Percentiles rank a stretch among this genome's conserved stretches.
phyloP scores from a whole-genome alignment of 2,329 filamentous ascomycete genomes.

The Raffaelea arxii region DNA sequence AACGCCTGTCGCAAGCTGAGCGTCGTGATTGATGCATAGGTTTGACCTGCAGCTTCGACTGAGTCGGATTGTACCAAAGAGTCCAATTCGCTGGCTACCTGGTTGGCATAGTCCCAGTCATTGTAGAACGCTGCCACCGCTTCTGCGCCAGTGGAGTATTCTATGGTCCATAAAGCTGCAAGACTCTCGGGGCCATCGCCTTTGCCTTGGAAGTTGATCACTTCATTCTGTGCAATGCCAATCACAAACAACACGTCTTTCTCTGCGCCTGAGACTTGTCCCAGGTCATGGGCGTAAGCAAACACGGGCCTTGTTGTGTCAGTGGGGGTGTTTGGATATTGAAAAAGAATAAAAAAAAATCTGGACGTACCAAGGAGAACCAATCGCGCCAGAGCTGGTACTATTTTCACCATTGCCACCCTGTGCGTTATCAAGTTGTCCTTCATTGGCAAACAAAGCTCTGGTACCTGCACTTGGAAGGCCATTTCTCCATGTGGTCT shows the following conservation, averaged over 20 bases:
- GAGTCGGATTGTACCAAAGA: slow-evolving; percentile 56
- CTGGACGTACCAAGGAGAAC: slow-evolving; percentile 42
- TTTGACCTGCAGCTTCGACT: slow-evolving; percentile 56
- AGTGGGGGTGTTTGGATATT: background rate
- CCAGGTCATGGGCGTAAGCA: slow-evolving; percentile 59
- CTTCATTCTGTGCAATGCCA: slow-evolving; percentile 65
- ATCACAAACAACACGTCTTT: slow-evolving; percentile 59
- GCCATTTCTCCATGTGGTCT: slow-evolving; percentile 63
- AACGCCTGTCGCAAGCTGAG: slow-evolving; percentile 75
- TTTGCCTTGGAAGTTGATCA: slow-evolving; percentile 65
- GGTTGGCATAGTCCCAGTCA: slow-evolving; percentile 54
- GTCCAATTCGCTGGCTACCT: slow-evolving; percentile 55
- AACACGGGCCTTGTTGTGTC: slow-evolving; percentile 57
- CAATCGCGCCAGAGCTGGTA: slow-evolving; percentile 55
- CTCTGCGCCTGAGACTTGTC: slow-evolving; percentile 25
- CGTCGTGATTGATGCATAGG: slow-evolving; percentile 67
- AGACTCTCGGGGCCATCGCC: slow-evolving; percentile 52
- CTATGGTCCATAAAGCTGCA: slow-evolving; percentile 67
- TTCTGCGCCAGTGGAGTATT: slow-evolving; percentile 52
- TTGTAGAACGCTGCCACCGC: slow-evolving; percentile 66
- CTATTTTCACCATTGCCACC: too few relatives aligned
- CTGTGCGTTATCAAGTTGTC: slow-evolving; percentile 51
- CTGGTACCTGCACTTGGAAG: slow-evolving; percentile 52
- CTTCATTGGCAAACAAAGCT: slow-evolving; percentile 52
- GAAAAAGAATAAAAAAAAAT: background rate